These are phyloP conservation scores for Apostasia ramifera DNA, from an alignment of 106 monocot species.

Conservation along the genomic window DNA sequence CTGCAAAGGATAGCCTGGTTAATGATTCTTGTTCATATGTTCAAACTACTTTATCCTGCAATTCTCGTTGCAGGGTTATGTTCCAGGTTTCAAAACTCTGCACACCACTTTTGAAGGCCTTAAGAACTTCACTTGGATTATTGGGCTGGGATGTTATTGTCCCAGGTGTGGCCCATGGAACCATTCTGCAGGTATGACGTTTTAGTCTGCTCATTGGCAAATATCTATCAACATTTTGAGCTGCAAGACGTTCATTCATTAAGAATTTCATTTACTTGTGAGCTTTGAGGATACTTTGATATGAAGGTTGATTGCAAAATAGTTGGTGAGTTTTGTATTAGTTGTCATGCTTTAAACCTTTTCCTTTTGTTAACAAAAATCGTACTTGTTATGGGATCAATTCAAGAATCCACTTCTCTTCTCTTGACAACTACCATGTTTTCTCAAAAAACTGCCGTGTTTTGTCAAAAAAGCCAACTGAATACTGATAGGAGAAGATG, in stretches of 20 bases:
- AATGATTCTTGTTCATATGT: not conserved
- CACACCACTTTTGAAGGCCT: conserved; percentile 63
- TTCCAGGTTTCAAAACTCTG: conserved; percentile 96
- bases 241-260: not conserved
- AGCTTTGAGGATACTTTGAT: too few species aligned
- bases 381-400: too few species aligned
- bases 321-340: too few species aligned
- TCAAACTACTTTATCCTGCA: conserved; percentile 2
- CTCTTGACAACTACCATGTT: too few species aligned
- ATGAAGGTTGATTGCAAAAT: too few species aligned
- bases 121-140: conserved; percentile 46
- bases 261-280: not conserved
- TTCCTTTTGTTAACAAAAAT: too few species aligned
- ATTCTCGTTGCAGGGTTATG: conserved; percentile 46
- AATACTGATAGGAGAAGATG: too few species aligned
- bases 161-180: conserved; percentile 74
- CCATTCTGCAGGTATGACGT: conserved; percentile 49
- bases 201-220: not conserved
- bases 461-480: too few species aligned
- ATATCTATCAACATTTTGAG: not conserved
- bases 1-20: not conserved
- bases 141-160: conserved; percentile 92
- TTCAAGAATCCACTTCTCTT: too few species aligned
- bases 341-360: too few species aligned
- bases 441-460: too few species aligned